Evolutionary conservation across 495 filamentous ascomycete species (phyloP).

Genomic region (Neurospora sp.): DNA sequence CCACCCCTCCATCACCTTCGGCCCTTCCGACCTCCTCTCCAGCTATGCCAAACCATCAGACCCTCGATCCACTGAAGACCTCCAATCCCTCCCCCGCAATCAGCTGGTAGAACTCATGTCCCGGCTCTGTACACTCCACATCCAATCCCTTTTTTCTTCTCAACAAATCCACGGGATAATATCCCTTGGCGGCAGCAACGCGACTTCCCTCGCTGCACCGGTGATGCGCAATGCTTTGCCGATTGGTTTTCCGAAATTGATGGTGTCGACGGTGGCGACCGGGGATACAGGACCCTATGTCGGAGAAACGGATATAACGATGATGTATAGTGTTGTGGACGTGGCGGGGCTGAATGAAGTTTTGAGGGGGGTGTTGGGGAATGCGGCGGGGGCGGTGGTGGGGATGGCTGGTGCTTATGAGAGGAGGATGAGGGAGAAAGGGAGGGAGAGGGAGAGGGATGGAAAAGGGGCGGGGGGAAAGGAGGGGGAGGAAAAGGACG

Average conservation of each 20-base stretch:
- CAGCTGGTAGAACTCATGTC: conserved; percentile 43
- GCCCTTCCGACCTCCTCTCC: conserved; percentile 24
- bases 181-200: conserved; percentile 47
- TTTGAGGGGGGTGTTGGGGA: conserved; percentile 43
- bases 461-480: background rate
- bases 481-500: background rate
- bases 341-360: conserved; percentile 54
- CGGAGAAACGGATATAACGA: conserved; percentile 54
- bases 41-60: conserved; percentile 1
- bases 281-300: conserved; percentile 50
- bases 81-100: background rate
- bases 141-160: conserved; percentile 24
- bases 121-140: conserved; percentile 23
- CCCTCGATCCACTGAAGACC: conserved; percentile 7
- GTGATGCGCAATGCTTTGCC: conserved; percentile 51
- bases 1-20: conserved; percentile 37
- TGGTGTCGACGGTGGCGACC: conserved; percentile 58
- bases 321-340: conserved; percentile 64
- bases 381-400: conserved; percentile 49
- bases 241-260: conserved; percentile 56
- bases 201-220: conserved; percentile 44
- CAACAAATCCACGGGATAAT: conserved; percentile 44
- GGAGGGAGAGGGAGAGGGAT: background rate
- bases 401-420: conserved; percentile 45
- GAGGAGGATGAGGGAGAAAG: background rate